Evolutionary conservation across 192 early-diverging fungal genomes (phyloP).

Genomic region (Linnemannia exigua): DNA sequence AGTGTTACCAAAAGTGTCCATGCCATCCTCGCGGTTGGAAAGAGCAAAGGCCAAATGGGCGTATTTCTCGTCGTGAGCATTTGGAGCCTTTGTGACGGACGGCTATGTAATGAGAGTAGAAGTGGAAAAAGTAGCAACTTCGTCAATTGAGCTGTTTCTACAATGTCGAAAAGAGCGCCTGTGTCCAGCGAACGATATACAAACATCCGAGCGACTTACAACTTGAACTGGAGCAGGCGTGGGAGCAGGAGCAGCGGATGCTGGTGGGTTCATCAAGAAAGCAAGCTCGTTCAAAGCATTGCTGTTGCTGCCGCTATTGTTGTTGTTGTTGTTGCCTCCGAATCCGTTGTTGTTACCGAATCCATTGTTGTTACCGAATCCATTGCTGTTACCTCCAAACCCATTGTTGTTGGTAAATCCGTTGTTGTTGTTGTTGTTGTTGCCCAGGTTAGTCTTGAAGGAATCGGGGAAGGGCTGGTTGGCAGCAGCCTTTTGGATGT

Average conservation of each 20-base stretch:
- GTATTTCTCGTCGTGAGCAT: conserved; percentile 47
- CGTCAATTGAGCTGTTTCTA: neutral
- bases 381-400: conserved; percentile 12
- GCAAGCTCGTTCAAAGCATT: conserved; percentile 40
- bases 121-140: neutral
- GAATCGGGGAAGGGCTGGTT: conserved; percentile 42
- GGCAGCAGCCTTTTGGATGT: conserved; percentile 33
- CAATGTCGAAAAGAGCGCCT: neutral
- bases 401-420: neutral
- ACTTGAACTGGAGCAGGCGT: neutral
- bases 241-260: neutral
- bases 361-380: conserved; percentile 5
- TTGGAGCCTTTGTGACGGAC: conserved; percentile 14
- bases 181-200: neutral
- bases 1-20: conserved; percentile 65
- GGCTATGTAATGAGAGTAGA: neutral
- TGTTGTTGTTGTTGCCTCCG: conserved; percentile 25
- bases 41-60: conserved; percentile 42
- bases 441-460: conserved; percentile 4
- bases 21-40: conserved; percentile 60
- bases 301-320: conserved; percentile 32
- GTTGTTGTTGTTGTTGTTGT: conserved; percentile 15
- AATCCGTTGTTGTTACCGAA: conserved; percentile 14
- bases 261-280: conserved; percentile 21
- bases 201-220: neutral